A percentile compares a stretch with the other conserved stretches of the same genome.
These are phyloP conservation scores for Mimosa pudica DNA, from an alignment of 306 rosid genomes.

Conservation along the genomic window DNA sequence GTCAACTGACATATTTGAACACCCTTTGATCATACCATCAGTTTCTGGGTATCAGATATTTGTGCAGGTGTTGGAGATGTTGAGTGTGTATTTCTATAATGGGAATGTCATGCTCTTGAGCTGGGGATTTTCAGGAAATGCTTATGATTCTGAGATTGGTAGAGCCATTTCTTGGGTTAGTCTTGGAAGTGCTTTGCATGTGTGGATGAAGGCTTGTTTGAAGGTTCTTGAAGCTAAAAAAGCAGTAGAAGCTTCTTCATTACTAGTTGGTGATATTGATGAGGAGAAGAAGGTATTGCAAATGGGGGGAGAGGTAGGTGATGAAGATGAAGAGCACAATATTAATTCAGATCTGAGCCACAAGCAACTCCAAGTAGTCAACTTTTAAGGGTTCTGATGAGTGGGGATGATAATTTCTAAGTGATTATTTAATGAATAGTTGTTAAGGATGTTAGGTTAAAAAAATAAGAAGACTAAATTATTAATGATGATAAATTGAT, in stretches of 20 bases:
- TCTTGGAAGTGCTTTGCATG: slow-evolving; percentile 48
- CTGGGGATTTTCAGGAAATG: slow-evolving; percentile 49
- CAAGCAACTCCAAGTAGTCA: neutral
- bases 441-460: neutral
- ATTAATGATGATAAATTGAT: too few relatives aligned
- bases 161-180: slow-evolving; percentile 50
- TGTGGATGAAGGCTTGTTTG: slow-evolving; percentile 46
- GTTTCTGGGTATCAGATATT: slow-evolving; percentile 16
- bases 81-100: slow-evolving; percentile 33
- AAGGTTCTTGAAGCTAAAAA: slow-evolving; percentile 19
- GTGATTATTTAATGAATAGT: neutral
- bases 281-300: neutral
- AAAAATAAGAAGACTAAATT: neutral
- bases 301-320: neutral
- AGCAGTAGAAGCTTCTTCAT: neutral
- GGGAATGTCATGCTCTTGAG: slow-evolving; percentile 45
- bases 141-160: slow-evolving; percentile 40
- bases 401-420: neutral
- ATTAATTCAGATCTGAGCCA: neutral
- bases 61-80: slow-evolving; percentile 24
- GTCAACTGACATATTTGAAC: slow-evolving; percentile 14
- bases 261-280: neutral
- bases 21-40: slow-evolving; percentile 37
- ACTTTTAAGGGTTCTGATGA: neutral
- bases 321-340: neutral